Conservation (phyloP, 257 asterid genomes). For the Lithospermum erythrorhizon region DNA sequence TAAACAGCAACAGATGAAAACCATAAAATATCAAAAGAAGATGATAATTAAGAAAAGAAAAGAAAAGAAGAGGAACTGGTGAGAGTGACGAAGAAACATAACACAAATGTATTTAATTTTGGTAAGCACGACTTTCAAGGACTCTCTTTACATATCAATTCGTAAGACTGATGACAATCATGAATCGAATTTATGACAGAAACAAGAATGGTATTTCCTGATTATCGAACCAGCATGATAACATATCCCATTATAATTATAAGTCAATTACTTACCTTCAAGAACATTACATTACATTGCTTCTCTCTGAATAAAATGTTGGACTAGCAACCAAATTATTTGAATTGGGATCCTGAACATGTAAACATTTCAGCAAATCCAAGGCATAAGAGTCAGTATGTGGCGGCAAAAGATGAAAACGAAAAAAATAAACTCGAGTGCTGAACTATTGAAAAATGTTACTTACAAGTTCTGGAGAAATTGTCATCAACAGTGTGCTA, state of each 20-base stretch:
- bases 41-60: too few species aligned
- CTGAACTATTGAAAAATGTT: conserved; percentile 3
- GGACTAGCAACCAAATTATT: conserved; percentile 86
- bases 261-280: conserved; percentile 52
- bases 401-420: not conserved
- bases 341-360: conserved; percentile 75
- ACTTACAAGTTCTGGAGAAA: conserved; percentile 91
- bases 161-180: not conserved
- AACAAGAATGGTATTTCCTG: not conserved
- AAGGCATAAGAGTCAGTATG: not conserved
- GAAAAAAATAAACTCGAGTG: conserved; percentile 1
- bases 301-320: conserved; percentile 76
- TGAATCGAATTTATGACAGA: too few species aligned
- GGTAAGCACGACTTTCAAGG: not conserved
- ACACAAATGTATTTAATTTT: not conserved
- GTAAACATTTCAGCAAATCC: conserved; percentile 4
- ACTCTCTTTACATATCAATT: too few species aligned
- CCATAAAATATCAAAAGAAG: not conserved
- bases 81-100: not conserved
- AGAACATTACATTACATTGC: conserved; percentile 85
- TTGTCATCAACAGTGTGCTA: conserved; percentile 44
- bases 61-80: not conserved
- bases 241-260: too few species aligned
- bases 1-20: not conserved
- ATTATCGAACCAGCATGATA: not conserved